Conservation (phyloP, 305 asterid species). For the Fraxinus angustifolia region DNA sequence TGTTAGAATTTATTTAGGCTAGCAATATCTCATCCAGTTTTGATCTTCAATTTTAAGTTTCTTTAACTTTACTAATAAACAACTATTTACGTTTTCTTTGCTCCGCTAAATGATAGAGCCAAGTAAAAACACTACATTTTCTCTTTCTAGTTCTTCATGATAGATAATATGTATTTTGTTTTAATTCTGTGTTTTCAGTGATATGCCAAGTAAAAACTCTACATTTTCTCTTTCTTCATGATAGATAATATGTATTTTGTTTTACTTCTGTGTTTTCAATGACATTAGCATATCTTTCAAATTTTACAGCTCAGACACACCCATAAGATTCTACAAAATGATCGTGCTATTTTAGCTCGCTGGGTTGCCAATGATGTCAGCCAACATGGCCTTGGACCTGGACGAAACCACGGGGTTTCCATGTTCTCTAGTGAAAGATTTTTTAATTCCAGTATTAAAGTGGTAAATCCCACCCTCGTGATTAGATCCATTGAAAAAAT, state of each 20-base stretch:
- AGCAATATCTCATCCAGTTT: not conserved
- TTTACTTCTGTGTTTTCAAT: not conserved
- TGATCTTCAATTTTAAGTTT: not conserved
- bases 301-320: constrained; percentile 55
- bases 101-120: not conserved
- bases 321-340: constrained; percentile 45
- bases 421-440: constrained; percentile 34
- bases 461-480: constrained; percentile 39
- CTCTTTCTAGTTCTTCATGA: not conserved
- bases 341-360: constrained; percentile 42
- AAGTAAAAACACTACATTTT: not conserved
- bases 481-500: constrained; percentile 15
- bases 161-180: not conserved
- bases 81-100: not conserved
- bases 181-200: not conserved
- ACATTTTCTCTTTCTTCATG: not conserved
- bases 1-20: not conserved
- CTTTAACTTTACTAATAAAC: not conserved
- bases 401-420: constrained; percentile 33
- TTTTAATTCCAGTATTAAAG: constrained; percentile 24
- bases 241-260: not conserved
- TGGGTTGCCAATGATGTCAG: constrained; percentile 53
- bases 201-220: not conserved
- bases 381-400: constrained; percentile 31
- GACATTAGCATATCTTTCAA: constrained; percentile 14